These are phyloP conservation scores for Dipteronia dyeriana DNA, from an alignment of 345 rosid species.

Conservation along the genomic window DNA sequence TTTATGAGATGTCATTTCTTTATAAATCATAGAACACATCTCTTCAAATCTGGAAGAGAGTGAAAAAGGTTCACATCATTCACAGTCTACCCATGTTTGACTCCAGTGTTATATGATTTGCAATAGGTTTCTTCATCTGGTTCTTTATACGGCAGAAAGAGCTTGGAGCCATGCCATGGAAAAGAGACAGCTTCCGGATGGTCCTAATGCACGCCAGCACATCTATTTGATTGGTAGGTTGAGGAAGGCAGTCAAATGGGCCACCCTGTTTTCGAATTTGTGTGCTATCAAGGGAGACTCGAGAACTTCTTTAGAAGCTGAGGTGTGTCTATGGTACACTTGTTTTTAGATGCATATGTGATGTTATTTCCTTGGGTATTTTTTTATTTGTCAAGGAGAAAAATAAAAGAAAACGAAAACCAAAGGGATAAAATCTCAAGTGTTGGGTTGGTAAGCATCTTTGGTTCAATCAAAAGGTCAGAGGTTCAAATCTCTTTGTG, in stretches of 20 bases:
- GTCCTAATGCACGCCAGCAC: constrained; percentile 86
- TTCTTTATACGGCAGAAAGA: constrained; percentile 91
- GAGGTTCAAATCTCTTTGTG: background rate
- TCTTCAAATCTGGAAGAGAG: background rate
- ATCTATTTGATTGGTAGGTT: constrained; percentile 89
- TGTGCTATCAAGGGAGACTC: constrained; percentile 84
- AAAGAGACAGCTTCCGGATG: constrained; percentile 94
- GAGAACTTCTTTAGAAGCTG: constrained; percentile 92
- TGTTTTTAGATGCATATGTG: constrained; percentile 3
- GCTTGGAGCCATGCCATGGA: constrained; percentile 99
- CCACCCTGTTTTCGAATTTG: constrained; percentile 70
- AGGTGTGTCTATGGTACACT: constrained; percentile 49
- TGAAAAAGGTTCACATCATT: constrained; percentile 1
- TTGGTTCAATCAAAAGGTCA: background rate
- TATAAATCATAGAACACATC: background rate
- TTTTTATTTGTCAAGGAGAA: background rate
- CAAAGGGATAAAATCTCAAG: background rate
- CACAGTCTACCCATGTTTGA: constrained; percentile 15
- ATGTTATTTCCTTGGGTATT: background rate
- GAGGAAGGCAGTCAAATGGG: constrained; percentile 98
- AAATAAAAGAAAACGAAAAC: background rate
- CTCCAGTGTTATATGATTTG: constrained; percentile 19
- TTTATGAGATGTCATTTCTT: background rate
- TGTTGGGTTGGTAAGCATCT: background rate
- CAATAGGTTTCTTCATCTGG: constrained; percentile 84